Conservation (phyloP, 192 early-diverging fungal genomes). For the Gamsiella multidivaricata region DNA sequence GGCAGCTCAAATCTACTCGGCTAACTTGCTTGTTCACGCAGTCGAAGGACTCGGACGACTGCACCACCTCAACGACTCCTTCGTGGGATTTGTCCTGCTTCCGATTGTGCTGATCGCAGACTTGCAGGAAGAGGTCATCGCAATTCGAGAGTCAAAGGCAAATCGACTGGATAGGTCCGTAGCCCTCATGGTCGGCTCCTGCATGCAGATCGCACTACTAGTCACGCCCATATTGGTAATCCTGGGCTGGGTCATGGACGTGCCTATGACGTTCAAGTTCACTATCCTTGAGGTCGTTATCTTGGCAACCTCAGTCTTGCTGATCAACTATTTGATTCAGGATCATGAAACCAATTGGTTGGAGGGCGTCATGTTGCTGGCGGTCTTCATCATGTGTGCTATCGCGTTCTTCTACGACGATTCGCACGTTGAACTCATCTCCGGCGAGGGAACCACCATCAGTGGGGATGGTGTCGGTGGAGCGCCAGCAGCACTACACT, state of each 20-base stretch:
- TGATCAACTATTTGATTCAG: conserved; percentile 81
- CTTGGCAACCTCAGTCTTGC: conserved; percentile 79
- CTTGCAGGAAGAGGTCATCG: conserved; percentile 58
- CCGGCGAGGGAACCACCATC: conserved; percentile 5
- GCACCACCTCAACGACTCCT: conserved; percentile 82
- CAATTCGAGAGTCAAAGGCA: conserved; percentile 60
- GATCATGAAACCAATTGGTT: conserved; percentile 95
- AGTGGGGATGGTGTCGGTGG: not conserved
- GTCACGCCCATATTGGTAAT: conserved; percentile 77
- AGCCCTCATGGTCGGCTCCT: conserved; percentile 21
- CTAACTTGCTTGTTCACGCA: conserved; percentile 82
- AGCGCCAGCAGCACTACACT: not conserved
- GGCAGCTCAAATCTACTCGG: conserved; percentile 76
- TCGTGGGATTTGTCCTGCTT: conserved; percentile 93
- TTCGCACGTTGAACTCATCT: not conserved
- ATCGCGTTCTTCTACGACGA: conserved; percentile 68
- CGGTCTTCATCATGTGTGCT: conserved; percentile 77
- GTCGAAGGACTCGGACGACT: conserved; percentile 78
- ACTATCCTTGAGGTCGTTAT: conserved; percentile 82
- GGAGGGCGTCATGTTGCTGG: conserved; percentile 87
- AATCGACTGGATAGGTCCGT: conserved; percentile 11
- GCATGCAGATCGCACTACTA: conserved; percentile 85
- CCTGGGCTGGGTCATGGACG: conserved; percentile 84
- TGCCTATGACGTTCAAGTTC: conserved; percentile 88
- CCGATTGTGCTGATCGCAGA: conserved; percentile 79